These are phyloP conservation scores for Yarrowia osloensis DNA, from an alignment of 805 yeast genomes.

Conservation along the genomic window DNA sequence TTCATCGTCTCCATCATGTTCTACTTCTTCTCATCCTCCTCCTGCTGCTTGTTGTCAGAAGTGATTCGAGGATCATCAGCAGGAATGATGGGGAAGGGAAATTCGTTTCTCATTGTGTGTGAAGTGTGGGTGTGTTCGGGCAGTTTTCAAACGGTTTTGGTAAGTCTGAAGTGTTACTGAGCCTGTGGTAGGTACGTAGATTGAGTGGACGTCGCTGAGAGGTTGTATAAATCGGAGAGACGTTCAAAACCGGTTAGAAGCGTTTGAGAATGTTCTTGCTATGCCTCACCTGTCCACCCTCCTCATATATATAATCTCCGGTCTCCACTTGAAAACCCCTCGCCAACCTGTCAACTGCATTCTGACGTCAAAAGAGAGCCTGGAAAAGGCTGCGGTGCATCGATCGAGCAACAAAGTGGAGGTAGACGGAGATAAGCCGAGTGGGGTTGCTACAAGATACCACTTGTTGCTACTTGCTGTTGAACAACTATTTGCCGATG, in stretches of 20 bases:
- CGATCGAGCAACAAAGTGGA: conserved; percentile 3
- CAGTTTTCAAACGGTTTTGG: too few relatives aligned
- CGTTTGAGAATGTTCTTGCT: too few relatives aligned
- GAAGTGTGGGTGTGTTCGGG: neutral
- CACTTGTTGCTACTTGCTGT: too few relatives aligned
- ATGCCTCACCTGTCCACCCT: too few relatives aligned
- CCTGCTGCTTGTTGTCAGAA: neutral
- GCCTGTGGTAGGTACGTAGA: too few relatives aligned
- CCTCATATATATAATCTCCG: neutral
- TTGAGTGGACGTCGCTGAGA: too few relatives aligned
- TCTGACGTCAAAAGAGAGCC: neutral
- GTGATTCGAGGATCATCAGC: conserved; percentile 7
- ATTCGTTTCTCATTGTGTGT: conserved; percentile 17
- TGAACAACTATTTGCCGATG: too few relatives aligned
- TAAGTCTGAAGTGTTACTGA: too few relatives aligned
- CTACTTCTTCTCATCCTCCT: neutral
- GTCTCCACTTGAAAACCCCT: neutral
- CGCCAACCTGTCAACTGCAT: neutral
- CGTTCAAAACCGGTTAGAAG: too few relatives aligned
- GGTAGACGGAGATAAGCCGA: neutral
- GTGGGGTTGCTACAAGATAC: too few relatives aligned
- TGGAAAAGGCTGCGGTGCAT: neutral
- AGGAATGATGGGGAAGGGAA: conserved; percentile 5
- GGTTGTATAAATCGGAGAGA: too few relatives aligned
- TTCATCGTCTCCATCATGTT: neutral